Percentiles rank a stretch among this genome's conserved stretches.
Evolutionary conservation across 192 early-diverging fungal species (phyloP).

Genomic region (Podila clonocystis): DNA sequence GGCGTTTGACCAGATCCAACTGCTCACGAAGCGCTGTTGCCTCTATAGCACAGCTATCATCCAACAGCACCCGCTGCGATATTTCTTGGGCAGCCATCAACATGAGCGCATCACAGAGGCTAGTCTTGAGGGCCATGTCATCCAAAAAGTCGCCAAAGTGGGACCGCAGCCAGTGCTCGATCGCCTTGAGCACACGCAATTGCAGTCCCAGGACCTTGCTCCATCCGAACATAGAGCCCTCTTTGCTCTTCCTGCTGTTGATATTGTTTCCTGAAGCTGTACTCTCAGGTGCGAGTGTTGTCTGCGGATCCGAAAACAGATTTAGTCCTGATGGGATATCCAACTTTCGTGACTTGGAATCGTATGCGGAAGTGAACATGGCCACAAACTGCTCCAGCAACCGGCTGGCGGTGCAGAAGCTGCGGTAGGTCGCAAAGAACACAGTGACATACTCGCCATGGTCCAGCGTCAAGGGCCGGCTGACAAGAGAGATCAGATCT

Average conservation of each 20-base stretch:
- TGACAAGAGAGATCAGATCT: slow-evolving; percentile 24
- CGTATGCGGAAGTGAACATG: slow-evolving; percentile 51
- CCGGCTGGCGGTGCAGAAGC: slow-evolving; percentile 58
- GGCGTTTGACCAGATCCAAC: slow-evolving; percentile 5
- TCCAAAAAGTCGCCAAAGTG: slow-evolving; percentile 74
- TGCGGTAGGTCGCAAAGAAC: slow-evolving; percentile 75
- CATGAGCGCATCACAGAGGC: slow-evolving; percentile 18
- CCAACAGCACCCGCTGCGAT: slow-evolving; percentile 8
- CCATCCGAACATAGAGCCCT: slow-evolving; percentile 39
- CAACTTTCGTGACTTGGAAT: slow-evolving; percentile 1
- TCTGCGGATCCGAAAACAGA: slow-evolving; percentile 47
- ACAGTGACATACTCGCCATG: slow-evolving; percentile 55
- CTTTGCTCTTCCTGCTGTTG: background rate
- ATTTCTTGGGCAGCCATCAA: slow-evolving; percentile 8
- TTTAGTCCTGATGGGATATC: slow-evolving; percentile 42
- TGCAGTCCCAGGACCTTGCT: slow-evolving; percentile 49
- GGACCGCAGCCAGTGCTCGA: slow-evolving; percentile 70
- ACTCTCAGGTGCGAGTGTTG: slow-evolving; percentile 3
- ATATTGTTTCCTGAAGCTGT: slow-evolving; percentile 3
- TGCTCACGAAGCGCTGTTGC: background rate
- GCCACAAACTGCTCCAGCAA: slow-evolving; percentile 54
- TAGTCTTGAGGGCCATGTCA: slow-evolving; percentile 60
- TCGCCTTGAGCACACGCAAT: slow-evolving; percentile 57
- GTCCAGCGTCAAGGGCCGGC: slow-evolving; percentile 47
- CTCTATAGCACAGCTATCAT: background rate